phyloP scores from a whole-genome alignment of 345 rosid genomes.

The Hibiscus trionum region DNA sequence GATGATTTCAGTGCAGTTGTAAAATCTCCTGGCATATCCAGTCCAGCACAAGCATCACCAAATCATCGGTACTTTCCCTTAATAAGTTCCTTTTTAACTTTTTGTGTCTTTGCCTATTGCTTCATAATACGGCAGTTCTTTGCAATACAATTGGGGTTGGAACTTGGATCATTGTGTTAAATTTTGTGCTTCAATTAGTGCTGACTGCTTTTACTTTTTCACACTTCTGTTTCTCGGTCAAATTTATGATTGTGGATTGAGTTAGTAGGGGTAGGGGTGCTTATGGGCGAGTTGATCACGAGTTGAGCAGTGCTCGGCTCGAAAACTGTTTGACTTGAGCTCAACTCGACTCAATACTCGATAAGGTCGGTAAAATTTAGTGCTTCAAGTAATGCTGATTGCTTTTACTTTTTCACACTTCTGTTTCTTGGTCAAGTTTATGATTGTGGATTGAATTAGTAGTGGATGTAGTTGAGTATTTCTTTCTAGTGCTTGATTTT shows the following conservation, averaged over 20 bases:
- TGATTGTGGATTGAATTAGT: neutral
- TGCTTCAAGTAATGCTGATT: neutral
- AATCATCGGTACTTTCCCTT: slow-evolving; percentile 35
- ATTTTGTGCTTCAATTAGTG: neutral
- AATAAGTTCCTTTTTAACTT: neutral
- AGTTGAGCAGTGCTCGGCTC: too few relatives aligned
- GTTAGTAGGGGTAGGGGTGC: neutral
- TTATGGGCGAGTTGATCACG: too few relatives aligned
- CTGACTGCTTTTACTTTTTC: neutral
- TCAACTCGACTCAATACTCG: neutral
- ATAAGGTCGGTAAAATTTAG: too few relatives aligned
- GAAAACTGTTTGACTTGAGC: neutral
- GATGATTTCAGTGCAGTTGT: slow-evolving; percentile 54
- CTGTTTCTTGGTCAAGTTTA: neutral
- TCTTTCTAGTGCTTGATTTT: neutral
- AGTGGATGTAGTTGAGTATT: neutral
- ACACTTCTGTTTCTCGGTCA: neutral
- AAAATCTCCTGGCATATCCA: slow-evolving; percentile 65
- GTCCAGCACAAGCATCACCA: slow-evolving; percentile 61
- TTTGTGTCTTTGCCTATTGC: too few relatives aligned
- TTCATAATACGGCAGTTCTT: neutral
- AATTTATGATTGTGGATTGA: neutral
- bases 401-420: neutral
- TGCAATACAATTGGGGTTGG: too few relatives aligned
- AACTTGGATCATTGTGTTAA: too few relatives aligned